Base-by-base conservation (phyloP, 805 yeast genomes). In the Sugiyamaella mastotermitis region DNA sequence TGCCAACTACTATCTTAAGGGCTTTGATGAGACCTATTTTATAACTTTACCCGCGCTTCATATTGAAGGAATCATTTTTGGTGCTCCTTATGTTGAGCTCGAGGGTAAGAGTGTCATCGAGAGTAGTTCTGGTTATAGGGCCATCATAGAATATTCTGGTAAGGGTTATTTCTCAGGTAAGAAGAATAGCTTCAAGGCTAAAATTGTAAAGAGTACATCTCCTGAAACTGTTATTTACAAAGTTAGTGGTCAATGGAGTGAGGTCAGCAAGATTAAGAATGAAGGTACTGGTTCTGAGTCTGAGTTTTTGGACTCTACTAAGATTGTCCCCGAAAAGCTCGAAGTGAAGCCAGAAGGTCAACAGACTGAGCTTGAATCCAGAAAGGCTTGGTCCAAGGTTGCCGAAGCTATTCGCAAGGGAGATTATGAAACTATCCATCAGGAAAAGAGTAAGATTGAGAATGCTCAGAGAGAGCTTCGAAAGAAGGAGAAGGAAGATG, bases 121-220 rank as follows among this genome's bases (percentile, higher is more conserved):
- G 62, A 70, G 86, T 32, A 80, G 92, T 10, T 71, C 74, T 35
- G 97, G 97, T 16, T 80, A 78, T 62, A 59, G 72, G 45, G 73
- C 87, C 11, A 70, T 72, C 21, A 65, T 92, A 43, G 95, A 84
- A 52, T 92, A 74, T 62, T 71, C 83, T 26, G 98, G 98, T 23
- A 78, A 92, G 62, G 98, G 98, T 22, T 92, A 87, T 66, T 86
- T 92, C 57, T 74, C 86, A 15, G 98, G 98, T 52, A 90, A 88
- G 70, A 90, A 88, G 68, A 88, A 92, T 65, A 64, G 87, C 13
- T 86, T 82, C 66, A 92, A 88, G 64, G 95, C 95, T 18, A 74
- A 90, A 55, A 70, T 92, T 43, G 14, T 58, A 58, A 72, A 71
- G 51, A 74, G 73, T 55, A 65, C 72, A n/a, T 66, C 72, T 23